Evolutionary conservation across 371 early-diverging fungal species (phyloP).

Genomic region (Mucor circinelloides): DNA sequence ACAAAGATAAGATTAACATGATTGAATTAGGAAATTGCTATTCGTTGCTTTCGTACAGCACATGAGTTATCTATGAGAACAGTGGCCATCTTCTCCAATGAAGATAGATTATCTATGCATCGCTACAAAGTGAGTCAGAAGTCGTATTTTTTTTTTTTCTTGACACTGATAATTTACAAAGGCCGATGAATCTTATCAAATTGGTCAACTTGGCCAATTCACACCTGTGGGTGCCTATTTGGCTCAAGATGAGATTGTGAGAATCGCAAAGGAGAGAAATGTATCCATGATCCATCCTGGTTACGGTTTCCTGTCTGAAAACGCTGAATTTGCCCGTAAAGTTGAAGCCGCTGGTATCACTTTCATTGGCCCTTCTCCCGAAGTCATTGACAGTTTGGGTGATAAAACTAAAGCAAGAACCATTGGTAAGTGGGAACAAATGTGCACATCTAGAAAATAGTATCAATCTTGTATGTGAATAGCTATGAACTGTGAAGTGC

Average conservation of each 20-base stretch:
- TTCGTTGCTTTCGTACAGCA: conserved; percentile 90
- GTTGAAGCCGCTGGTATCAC: conserved; percentile 90
- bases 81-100: conserved; percentile 87
- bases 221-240: conserved; percentile 94
- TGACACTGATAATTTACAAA: conserved; percentile 21
- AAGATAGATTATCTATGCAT: conserved; percentile 93
- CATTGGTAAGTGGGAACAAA: conserved; percentile 56
- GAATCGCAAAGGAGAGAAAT: conserved; percentile 80
- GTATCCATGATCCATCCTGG: conserved; percentile 88
- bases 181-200: conserved; percentile 94
- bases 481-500: conserved; percentile 80
- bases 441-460: no score
- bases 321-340: conserved; percentile 86
- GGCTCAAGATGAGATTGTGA: conserved; percentile 89
- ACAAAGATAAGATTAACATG: background rate
- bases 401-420: conserved; percentile 94
- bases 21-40: conserved; percentile 80
- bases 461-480: conserved; percentile 4
- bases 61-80: conserved; percentile 90
- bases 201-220: conserved; percentile 77
- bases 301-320: conserved; percentile 93
- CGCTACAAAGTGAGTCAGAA: conserved; percentile 75
- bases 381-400: conserved; percentile 88
- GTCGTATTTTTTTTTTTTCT: background rate
- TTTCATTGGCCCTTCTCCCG: conserved; percentile 87